A percentile compares a stretch with the other conserved stretches of the same genome.
These are phyloP conservation scores for Elaeis oleifera DNA, from an alignment of 202 grass and related monocot genomes.

Conservation along the genomic window DNA sequence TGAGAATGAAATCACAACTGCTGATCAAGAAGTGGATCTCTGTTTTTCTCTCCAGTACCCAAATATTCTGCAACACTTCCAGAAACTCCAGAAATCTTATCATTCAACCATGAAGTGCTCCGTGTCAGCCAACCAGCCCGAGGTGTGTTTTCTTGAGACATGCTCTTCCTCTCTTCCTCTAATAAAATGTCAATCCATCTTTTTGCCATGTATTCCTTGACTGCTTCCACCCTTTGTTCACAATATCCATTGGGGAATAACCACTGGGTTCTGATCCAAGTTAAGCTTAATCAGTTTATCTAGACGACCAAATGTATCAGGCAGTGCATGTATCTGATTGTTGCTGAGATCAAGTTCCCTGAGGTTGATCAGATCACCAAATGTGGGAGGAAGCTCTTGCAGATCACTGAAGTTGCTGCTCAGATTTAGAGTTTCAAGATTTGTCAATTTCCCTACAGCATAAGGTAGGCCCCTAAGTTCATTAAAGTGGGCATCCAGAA, in stretches of 20 bases:
- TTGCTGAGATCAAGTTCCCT: constrained; percentile 85
- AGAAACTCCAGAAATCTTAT: constrained; percentile 46
- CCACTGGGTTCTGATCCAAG: constrained; percentile 72
- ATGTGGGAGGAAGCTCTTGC: constrained; percentile 69
- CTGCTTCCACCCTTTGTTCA: constrained; percentile 35
- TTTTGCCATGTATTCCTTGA: constrained; percentile 76
- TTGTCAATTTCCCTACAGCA: constrained; percentile 58
- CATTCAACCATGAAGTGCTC: constrained; percentile 51
- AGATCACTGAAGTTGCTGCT: constrained; percentile 90
- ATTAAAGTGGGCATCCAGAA: constrained; percentile 94
- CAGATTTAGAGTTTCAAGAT: constrained; percentile 67
- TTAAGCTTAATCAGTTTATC: constrained; percentile 81
- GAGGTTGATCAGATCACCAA: constrained; percentile 76
- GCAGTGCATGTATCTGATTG: constrained; percentile 82
- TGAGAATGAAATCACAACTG: constrained; percentile 28
- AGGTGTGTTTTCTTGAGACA: constrained; percentile 38
- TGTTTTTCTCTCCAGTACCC: constrained; percentile 32
- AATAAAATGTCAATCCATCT: constrained; percentile 55
- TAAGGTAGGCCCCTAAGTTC: constrained; percentile 62
- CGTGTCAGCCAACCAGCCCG: constrained; percentile 48
- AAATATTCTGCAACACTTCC: constrained; percentile 50
- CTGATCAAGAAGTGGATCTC: constrained; percentile 63
- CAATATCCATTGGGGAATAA: constrained; percentile 50
- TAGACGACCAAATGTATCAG: constrained; percentile 63
- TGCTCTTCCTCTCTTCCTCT: constrained; percentile 61